A percentile compares a stretch with the other conserved stretches of the same genome.
These are phyloP conservation scores for Salix koriyanagi DNA, from an alignment of 345 rosid species.

Conservation along the genomic window DNA sequence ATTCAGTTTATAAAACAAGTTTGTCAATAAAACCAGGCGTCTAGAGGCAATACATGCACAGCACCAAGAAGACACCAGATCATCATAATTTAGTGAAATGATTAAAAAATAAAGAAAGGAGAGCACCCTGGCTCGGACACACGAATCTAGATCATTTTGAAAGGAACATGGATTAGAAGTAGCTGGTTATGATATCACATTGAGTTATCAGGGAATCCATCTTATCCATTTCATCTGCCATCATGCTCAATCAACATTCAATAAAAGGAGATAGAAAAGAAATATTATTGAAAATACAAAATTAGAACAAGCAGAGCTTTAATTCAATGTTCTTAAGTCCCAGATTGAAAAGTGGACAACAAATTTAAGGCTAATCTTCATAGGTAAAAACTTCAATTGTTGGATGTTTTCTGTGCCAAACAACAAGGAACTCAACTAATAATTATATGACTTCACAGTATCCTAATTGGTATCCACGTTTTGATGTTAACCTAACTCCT, in stretches of 20 bases:
- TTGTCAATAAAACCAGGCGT: too few species aligned
- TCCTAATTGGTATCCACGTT: background rate
- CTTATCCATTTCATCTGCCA: constrained; percentile 10
- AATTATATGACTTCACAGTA: background rate
- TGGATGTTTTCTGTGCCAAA: too few species aligned
- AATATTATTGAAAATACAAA: background rate
- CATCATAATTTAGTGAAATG: background rate
- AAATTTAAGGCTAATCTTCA: background rate
- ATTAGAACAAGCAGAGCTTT: background rate
- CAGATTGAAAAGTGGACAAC: too few species aligned
- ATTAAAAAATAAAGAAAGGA: too few species aligned
- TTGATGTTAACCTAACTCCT: background rate
- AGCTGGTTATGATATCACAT: constrained; percentile 5
- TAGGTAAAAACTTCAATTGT: background rate
- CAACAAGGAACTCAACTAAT: too few species aligned
- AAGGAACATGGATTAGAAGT: constrained; percentile 1
- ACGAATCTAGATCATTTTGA: background rate
- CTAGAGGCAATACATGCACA: background rate
- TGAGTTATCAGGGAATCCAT: constrained; percentile 13
- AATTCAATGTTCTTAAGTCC: too few species aligned
- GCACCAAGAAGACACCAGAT: background rate
- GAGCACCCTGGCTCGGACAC: background rate
- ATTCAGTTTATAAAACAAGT: background rate
- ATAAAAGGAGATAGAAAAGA: background rate
- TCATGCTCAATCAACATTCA: background rate